Conservation (phyloP, 192 early-diverging fungal genomes). For the Mortierella hygrophila region DNA sequence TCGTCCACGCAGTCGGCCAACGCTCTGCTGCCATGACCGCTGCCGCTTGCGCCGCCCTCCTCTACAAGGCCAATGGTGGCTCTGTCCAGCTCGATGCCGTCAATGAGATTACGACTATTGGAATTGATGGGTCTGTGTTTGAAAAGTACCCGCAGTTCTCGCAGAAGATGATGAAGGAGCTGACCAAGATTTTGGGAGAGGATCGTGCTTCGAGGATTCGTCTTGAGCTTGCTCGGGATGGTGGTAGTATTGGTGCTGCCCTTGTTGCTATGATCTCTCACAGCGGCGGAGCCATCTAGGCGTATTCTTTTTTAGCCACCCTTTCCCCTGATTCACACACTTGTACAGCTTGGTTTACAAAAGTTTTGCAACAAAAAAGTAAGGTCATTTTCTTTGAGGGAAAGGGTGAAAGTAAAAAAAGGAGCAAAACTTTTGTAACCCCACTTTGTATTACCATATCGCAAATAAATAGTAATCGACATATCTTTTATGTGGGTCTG, state of each 20-base stretch:
- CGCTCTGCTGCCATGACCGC: conserved; percentile 88
- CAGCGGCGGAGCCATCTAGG: conserved; percentile 48
- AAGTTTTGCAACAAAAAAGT: no score
- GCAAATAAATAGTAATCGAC: no score
- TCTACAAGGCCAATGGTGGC: conserved; percentile 66
- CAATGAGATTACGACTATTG: conserved; percentile 74
- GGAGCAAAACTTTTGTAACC: no score
- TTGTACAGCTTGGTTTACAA: no score
- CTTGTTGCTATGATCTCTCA: conserved; percentile 76
- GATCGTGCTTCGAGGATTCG: conserved; percentile 79
- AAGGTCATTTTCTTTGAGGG: no score
- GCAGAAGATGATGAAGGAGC: conserved; percentile 76
- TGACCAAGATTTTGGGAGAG: conserved; percentile 80
- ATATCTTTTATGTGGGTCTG: no score
- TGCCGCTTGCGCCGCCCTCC: conserved; percentile 76
- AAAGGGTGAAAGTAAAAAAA: no score
- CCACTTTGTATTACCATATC: no score
- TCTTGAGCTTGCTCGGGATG: conserved; percentile 81
- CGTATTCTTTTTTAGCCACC: no score
- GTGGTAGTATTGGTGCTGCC: conserved; percentile 84
- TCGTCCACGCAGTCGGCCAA: conserved; percentile 67
- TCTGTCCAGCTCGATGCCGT: conserved; percentile 55
- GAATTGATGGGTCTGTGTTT: conserved; percentile 92
- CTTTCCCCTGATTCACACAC: no score
- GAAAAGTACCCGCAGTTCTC: conserved; percentile 92